Evolutionary conservation across 805 yeast genomes (phyloP).

Genomic region (Saccharomycopsis selenospora): DNA sequence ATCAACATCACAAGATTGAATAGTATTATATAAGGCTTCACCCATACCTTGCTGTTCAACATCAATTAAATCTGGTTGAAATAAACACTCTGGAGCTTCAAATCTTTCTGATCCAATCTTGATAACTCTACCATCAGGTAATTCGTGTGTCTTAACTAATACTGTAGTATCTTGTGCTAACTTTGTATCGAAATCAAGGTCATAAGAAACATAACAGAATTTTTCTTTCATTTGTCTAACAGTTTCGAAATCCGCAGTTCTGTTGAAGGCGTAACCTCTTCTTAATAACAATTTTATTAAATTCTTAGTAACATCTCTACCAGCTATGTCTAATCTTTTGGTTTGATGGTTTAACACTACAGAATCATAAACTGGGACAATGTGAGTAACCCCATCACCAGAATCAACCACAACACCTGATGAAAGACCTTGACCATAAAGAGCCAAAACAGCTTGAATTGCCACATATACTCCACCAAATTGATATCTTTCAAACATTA

Average conservation of each 20-base stretch:
- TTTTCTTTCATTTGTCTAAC: constrained; percentile 97
- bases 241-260: constrained; percentile 98
- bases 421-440: constrained; percentile 93
- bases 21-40: constrained; percentile 82
- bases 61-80: constrained; percentile 93
- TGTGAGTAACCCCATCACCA: constrained; percentile 98
- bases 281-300: constrained; percentile 84
- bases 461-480: constrained; percentile 94
- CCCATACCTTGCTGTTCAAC: constrained; percentile 97
- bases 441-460: constrained; percentile 94
- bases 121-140: constrained; percentile 94
- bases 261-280: constrained; percentile 95
- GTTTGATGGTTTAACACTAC: constrained; percentile 94
- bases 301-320: constrained; percentile 96
- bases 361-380: constrained; percentile 96
- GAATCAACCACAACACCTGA: constrained; percentile 98
- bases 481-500: constrained; percentile 85
- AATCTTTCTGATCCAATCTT: constrained; percentile 93
- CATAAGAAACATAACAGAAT: constrained; percentile 90
- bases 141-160: constrained; percentile 81
- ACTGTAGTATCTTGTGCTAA: constrained; percentile 93
- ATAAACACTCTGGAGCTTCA: constrained; percentile 94
- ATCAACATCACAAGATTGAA: constrained; percentile 93
- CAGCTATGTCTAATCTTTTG: constrained; percentile 91
- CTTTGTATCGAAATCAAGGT: constrained; percentile 80